These are phyloP conservation scores for Baudoinia panamericana DNA, from an alignment of 495 filamentous ascomycete genomes.

Conservation along the genomic window DNA sequence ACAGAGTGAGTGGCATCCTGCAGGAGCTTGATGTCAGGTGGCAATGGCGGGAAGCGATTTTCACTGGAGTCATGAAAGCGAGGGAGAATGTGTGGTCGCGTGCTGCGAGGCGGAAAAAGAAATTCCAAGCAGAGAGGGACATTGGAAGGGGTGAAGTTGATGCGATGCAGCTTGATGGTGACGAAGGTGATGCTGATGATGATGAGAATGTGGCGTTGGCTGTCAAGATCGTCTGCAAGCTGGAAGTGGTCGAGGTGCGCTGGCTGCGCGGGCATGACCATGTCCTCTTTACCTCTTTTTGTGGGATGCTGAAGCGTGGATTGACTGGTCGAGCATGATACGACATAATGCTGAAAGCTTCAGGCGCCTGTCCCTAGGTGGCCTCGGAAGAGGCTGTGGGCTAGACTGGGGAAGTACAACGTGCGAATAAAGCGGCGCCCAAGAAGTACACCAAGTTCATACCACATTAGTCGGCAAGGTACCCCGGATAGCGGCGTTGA, in stretches of 20 bases:
- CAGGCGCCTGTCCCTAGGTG: too few relatives aligned
- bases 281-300: constrained; percentile 77
- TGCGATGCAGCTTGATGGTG: constrained; percentile 13
- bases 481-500: too few relatives aligned
- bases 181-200: constrained; percentile 24
- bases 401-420: too few relatives aligned
- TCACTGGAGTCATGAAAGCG: constrained; percentile 36
- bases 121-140: constrained; percentile 1
- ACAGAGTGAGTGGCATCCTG: constrained; percentile 32
- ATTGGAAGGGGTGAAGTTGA: not conserved
- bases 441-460: too few relatives aligned
- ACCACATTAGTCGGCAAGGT: too few relatives aligned
- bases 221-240: constrained; percentile 31
- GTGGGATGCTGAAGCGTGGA: constrained; percentile 47
- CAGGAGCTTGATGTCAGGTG: constrained; percentile 38
- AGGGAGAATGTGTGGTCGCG: constrained; percentile 60
- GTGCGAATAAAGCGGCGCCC: too few relatives aligned
- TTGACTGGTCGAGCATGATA: too few relatives aligned
- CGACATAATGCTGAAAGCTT: too few relatives aligned
- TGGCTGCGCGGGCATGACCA: constrained; percentile 69
- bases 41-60: constrained; percentile 35
- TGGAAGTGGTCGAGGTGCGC: constrained; percentile 37
- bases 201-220: constrained; percentile 32
- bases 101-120: constrained; percentile 42
- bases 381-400: too few relatives aligned